These are phyloP conservation scores for Striga asiatica DNA, from an alignment of 257 asterid species.

Conservation along the genomic window DNA sequence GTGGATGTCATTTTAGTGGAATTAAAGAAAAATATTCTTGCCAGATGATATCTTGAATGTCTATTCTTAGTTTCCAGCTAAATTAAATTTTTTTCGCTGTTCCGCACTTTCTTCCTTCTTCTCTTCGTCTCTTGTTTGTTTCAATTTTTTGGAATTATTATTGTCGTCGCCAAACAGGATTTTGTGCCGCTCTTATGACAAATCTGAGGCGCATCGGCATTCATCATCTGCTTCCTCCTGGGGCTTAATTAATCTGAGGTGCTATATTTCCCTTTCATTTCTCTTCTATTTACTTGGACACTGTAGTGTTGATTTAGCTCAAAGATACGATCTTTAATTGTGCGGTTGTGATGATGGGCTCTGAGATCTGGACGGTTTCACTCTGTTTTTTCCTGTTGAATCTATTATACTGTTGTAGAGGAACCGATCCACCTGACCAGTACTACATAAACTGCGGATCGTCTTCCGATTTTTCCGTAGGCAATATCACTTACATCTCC, in stretches of 20 bases:
- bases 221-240: slow-evolving; percentile 1
- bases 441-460: slow-evolving; percentile 57
- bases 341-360: slow-evolving; percentile 18
- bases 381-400: slow-evolving; percentile 23
- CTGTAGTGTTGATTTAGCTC: slow-evolving; percentile 19
- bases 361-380: slow-evolving; percentile 20
- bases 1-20: not conserved
- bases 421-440: slow-evolving; percentile 35
- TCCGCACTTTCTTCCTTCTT: slow-evolving; percentile 11
- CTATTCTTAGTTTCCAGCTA: slow-evolving; percentile 11
- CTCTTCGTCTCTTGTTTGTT: too few species aligned
- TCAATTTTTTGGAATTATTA: too few species aligned
- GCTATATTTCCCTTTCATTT: slow-evolving; percentile 16
- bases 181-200: not conserved
- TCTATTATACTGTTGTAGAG: slow-evolving; percentile 19
- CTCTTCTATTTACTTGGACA: not conserved
- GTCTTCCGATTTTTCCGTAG: slow-evolving; percentile 33
- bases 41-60: slow-evolving; percentile 9
- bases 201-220: not conserved
- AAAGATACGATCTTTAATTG: slow-evolving; percentile 12
- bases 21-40: not conserved
- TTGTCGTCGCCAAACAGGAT: too few species aligned
- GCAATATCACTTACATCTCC: slow-evolving; percentile 26
- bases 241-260: slow-evolving; percentile 28
- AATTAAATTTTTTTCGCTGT: slow-evolving; percentile 20